phyloP scores from a whole-genome alignment of 148 eudicot species.

The Silene uniflora region DNA sequence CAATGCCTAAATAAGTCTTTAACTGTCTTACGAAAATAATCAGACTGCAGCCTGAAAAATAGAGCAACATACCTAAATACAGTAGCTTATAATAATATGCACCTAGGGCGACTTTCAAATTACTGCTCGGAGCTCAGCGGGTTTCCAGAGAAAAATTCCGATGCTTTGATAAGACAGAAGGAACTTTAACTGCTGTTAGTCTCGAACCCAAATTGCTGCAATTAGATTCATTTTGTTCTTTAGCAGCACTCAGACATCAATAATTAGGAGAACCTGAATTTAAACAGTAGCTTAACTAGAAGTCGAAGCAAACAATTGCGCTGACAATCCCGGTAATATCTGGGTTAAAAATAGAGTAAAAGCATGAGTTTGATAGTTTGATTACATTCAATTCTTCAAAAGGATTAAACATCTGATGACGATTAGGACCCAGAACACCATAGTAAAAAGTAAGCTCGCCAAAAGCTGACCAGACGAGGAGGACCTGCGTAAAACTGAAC shows the following conservation, averaged over 20 bases:
- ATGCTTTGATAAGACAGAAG: conserved; percentile 63
- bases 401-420: no score
- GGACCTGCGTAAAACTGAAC: no score
- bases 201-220: conserved; percentile 37
- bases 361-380: no score
- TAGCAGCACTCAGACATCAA: conserved; percentile 44
- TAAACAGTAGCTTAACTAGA: no score
- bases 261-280: no score
- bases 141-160: conserved; percentile 61
- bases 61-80: not conserved
- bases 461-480: no score
- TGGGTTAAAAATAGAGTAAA: no score
- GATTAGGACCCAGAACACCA: no score
- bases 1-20: not conserved
- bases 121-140: conserved; percentile 66
- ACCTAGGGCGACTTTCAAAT: conserved; percentile 25
- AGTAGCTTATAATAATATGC: not conserved
- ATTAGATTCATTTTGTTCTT: conserved; percentile 24
- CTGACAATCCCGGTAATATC: no score
- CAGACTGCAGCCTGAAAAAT: not conserved
- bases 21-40: not conserved
- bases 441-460: no score
- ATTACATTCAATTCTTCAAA: no score
- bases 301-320: no score
- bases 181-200: conserved; percentile 50